A percentile compares a stretch with the other conserved stretches of the same genome.
Evolutionary conservation across 2,329 filamentous ascomycete genomes (phyloP).

Genomic region (Ceratocystiopsis brevicomis): DNA sequence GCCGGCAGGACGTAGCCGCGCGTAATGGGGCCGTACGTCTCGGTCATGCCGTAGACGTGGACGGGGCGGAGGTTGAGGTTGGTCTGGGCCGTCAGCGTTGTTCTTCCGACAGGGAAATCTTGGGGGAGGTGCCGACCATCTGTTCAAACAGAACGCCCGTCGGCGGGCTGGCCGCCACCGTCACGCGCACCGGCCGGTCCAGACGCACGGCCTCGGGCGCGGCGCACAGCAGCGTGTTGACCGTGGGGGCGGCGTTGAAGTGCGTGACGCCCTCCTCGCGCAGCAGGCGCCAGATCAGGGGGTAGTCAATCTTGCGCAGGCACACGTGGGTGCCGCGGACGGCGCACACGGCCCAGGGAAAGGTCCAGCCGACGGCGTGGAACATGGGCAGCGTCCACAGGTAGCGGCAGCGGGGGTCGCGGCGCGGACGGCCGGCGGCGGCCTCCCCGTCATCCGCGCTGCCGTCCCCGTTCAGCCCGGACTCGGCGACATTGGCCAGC

Average conservation of each 20-base stretch:
- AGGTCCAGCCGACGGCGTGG: conserved; percentile 62
- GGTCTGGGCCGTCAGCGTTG: no score
- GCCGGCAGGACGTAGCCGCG: conserved; percentile 75
- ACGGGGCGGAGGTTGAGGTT: conserved; percentile 70
- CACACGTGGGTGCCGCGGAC: conserved; percentile 91
- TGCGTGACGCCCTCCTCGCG: conserved; percentile 80
- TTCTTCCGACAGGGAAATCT: no score
- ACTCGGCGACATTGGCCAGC: conserved; percentile 74
- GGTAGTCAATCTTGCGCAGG: conserved; percentile 85
- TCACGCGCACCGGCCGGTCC: conserved; percentile 57
- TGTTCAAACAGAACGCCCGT: conserved; percentile 80
- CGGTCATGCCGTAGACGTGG: conserved; percentile 74
- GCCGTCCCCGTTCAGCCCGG: conserved; percentile 44
- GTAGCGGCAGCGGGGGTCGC: conserved; percentile 51
- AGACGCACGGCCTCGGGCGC: conserved; percentile 55
- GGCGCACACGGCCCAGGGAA: conserved; percentile 75
- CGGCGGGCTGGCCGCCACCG: conserved; percentile 81
- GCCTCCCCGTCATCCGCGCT: not conserved
- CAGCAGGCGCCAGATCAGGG: conserved; percentile 74
- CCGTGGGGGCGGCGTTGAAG: conserved; percentile 89
- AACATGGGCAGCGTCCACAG: conserved; percentile 88
- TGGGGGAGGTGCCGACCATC: conserved; percentile 43
- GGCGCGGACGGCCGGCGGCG: conserved; percentile 3
- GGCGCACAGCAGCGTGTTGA: conserved; percentile 82
- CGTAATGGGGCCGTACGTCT: conserved; percentile 91